These are phyloP conservation scores for Aspergillus diversus DNA, from an alignment of 495 filamentous ascomycete genomes.

Conservation along the genomic window DNA sequence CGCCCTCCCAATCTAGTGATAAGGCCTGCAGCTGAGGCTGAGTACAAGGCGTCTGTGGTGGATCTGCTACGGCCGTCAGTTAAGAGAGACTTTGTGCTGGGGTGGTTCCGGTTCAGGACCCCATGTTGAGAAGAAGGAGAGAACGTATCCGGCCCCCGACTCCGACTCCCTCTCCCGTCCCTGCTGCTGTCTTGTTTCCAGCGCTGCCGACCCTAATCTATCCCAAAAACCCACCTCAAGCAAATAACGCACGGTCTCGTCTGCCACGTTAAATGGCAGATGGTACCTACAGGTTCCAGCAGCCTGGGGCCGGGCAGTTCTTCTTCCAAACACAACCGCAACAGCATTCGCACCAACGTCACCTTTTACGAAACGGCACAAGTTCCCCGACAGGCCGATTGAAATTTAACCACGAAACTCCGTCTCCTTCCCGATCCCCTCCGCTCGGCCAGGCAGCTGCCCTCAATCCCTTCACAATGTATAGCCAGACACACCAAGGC, in stretches of 20 bases:
- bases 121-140: constrained; percentile 59
- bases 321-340: constrained; percentile 60
- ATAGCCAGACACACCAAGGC: constrained; percentile 75
- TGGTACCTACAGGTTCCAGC: constrained; percentile 77
- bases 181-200: constrained; percentile 30
- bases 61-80: constrained; percentile 17
- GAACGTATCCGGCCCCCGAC: constrained; percentile 49
- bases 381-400: constrained; percentile 48
- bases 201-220: constrained; percentile 25
- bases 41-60: constrained; percentile 21
- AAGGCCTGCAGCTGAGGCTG: constrained; percentile 7
- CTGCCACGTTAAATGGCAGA: constrained; percentile 77
- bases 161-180: constrained; percentile 41
- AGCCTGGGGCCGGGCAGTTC: constrained; percentile 69
- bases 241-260: constrained; percentile 45
- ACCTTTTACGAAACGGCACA: constrained; percentile 60
- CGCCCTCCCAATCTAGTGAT: constrained; percentile 14
- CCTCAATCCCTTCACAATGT: constrained; percentile 75
- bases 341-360: constrained; percentile 53
- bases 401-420: constrained; percentile 63
- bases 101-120: constrained; percentile 45
- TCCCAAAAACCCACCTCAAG: constrained; percentile 32
- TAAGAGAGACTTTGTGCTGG: constrained; percentile 23
- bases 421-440: constrained; percentile 69
- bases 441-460: constrained; percentile 68